These are phyloP conservation scores for Sclerotinia sclerotiorum DNA, from an alignment of 2,329 filamentous ascomycete species.

Conservation along the genomic window DNA sequence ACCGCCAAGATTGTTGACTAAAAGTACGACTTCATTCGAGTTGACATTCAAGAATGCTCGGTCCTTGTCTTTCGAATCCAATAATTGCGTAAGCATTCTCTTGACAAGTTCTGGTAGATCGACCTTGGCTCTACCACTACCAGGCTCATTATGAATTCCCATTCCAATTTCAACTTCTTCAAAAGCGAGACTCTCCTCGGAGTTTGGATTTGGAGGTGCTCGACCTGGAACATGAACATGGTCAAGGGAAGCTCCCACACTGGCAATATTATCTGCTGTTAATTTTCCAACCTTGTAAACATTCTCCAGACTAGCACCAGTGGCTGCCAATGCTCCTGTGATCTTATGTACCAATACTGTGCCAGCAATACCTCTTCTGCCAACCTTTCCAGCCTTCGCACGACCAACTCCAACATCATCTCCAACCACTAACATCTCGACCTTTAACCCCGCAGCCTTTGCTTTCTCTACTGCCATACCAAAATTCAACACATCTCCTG, in stretches of 20 bases:
- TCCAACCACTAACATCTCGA: conserved; percentile 87
- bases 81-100: conserved; percentile 64
- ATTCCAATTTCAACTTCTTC: conserved; percentile 66
- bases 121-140: conserved; percentile 52
- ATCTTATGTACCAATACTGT: conserved; percentile 93
- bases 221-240: conserved; percentile 94
- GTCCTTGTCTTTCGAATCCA: conserved; percentile 62
- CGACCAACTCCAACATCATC: conserved; percentile 91
- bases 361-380: conserved; percentile 84
- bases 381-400: conserved; percentile 83
- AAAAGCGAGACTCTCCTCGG: conserved; percentile 55
- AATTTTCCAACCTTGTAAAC: conserved; percentile 71
- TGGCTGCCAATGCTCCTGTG: conserved; percentile 76
- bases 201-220: conserved; percentile 51
- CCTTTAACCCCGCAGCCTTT: conserved; percentile 70
- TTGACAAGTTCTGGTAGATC: conserved; percentile 51
- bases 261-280: conserved; percentile 73
- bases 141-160: conserved; percentile 70
- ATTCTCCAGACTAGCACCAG: conserved; percentile 65
- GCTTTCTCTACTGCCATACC: conserved; percentile 93
- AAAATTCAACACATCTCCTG: conserved; percentile 86
- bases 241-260: conserved; percentile 79
- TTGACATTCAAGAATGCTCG: conserved; percentile 60
- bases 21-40: conserved; percentile 60
- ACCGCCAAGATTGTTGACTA: conserved; percentile 70